These are phyloP conservation scores for Chalciporus pseudorubinellus DNA, from an alignment of 768 basidiomycete species.

Conservation along the genomic window DNA sequence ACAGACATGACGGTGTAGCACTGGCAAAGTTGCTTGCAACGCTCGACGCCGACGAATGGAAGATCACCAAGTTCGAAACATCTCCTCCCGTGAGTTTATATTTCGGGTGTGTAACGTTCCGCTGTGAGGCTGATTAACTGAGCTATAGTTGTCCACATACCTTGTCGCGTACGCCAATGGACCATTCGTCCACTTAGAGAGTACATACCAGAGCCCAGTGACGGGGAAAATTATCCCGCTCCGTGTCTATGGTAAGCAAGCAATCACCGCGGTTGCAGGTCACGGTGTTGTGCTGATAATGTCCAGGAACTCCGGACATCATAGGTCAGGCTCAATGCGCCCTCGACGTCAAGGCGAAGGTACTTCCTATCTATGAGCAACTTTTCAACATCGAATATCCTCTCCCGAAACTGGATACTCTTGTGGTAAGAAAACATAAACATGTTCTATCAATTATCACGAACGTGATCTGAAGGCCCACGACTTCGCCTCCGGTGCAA, in stretches of 20 bases:
- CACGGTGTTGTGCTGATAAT: neutral
- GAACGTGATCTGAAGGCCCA: slow-evolving; percentile 46
- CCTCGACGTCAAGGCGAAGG: slow-evolving; percentile 78
- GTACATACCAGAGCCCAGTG: slow-evolving; percentile 73
- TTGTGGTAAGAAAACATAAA: slow-evolving; percentile 54
- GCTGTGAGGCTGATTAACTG: slow-evolving; percentile 4
- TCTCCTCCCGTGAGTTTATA: slow-evolving; percentile 56
- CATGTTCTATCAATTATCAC: no score
- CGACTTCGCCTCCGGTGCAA: slow-evolving; percentile 88
- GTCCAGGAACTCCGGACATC: slow-evolving; percentile 70
- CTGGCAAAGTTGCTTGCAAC: slow-evolving; percentile 41
- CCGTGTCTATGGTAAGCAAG: slow-evolving; percentile 75
- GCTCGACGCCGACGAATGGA: slow-evolving; percentile 58
- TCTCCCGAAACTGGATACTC: slow-evolving; percentile 90
- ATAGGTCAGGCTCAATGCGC: slow-evolving; percentile 85
- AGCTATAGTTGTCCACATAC: slow-evolving; percentile 72
- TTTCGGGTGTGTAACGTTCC: no score
- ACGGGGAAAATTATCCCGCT: slow-evolving; percentile 80
- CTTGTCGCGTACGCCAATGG: slow-evolving; percentile 88
- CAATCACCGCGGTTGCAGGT: neutral
- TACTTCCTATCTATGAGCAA: slow-evolving; percentile 87
- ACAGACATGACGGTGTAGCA: slow-evolving; percentile 32
- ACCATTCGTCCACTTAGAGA: slow-evolving; percentile 68
- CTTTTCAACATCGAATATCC: slow-evolving; percentile 92
- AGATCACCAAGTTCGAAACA: slow-evolving; percentile 74